These are phyloP conservation scores for Stephania japonica DNA, from an alignment of 164 flowering plant genomes.

Conservation along the genomic window DNA sequence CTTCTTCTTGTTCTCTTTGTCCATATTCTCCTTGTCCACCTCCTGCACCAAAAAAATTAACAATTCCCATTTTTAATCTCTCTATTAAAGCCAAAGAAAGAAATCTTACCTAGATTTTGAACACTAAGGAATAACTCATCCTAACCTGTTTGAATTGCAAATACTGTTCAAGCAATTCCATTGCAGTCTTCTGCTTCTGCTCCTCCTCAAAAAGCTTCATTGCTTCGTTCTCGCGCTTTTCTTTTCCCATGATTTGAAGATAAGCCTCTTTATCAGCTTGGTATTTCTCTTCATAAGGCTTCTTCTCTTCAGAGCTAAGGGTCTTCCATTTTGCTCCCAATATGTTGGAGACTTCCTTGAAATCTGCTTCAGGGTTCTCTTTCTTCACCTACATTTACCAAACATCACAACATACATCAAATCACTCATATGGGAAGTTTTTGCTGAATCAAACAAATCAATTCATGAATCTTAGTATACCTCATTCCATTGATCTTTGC, in stretches of 20 bases:
- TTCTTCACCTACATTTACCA: slow-evolving; percentile 51
- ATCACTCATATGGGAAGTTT: neutral
- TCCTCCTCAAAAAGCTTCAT: slow-evolving; percentile 83
- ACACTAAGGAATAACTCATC: neutral
- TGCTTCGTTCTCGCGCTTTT: slow-evolving; percentile 86
- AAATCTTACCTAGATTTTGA: neutral
- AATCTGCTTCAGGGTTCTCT: slow-evolving; percentile 70
- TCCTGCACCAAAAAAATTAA: slow-evolving; percentile 23
- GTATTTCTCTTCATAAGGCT: slow-evolving; percentile 86
- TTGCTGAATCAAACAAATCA: neutral
- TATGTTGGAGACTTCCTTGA: slow-evolving; percentile 67
- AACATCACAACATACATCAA: neutral
- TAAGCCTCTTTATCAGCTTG: slow-evolving; percentile 72
- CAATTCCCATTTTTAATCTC: neutral
- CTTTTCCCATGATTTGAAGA: slow-evolving; percentile 62
- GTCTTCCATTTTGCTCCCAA: slow-evolving; percentile 87
- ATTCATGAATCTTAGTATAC: slow-evolving; percentile 23
- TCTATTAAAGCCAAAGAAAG: neutral
- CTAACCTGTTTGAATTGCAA: slow-evolving; percentile 56
- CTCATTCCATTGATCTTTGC: slow-evolving; percentile 88
- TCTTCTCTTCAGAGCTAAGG: slow-evolving; percentile 70
- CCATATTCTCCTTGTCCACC: slow-evolving; percentile 42
- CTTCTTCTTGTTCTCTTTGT: slow-evolving; percentile 42
- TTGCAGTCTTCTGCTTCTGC: slow-evolving; percentile 88
- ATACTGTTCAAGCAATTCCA: slow-evolving; percentile 89